Conservation (phyloP, 2,329 filamentous ascomycete genomes). For the Alternaria ventricosa region DNA sequence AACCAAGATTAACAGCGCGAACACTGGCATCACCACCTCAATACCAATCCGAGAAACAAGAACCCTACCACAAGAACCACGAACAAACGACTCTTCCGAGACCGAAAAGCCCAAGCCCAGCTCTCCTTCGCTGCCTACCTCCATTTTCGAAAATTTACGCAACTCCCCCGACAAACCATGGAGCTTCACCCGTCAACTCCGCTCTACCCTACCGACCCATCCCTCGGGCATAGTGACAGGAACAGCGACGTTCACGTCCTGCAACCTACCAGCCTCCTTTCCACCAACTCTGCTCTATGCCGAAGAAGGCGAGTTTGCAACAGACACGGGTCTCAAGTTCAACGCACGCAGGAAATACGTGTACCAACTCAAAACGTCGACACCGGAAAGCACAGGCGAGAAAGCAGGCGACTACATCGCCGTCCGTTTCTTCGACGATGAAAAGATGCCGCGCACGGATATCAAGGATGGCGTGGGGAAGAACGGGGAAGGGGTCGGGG, state of each 20-base stretch:
- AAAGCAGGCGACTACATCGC: slow-evolving; percentile 4
- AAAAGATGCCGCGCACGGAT: not conserved
- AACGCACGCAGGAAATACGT: slow-evolving; percentile 71
- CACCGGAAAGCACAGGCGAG: not conserved
- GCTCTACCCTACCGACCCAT: slow-evolving; percentile 63
- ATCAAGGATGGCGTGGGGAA: slow-evolving; percentile 12
- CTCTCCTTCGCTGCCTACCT: not conserved
- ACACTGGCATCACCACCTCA: not conserved
- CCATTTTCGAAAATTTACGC: slow-evolving; percentile 24
- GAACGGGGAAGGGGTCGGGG: slow-evolving; percentile 63
- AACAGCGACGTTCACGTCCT: slow-evolving; percentile 67
- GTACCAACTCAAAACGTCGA: slow-evolving; percentile 66
- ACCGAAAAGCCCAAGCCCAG: not conserved
- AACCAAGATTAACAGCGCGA: not conserved
- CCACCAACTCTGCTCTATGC: slow-evolving; percentile 69
- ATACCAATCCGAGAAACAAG: not conserved
- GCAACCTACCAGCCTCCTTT: slow-evolving; percentile 38
- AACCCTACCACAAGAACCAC: not conserved
- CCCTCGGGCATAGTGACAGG: slow-evolving; percentile 72
- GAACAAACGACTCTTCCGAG: not conserved
- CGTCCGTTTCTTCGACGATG: slow-evolving; percentile 28
- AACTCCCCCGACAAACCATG: slow-evolving; percentile 54
- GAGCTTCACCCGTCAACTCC: slow-evolving; percentile 66
- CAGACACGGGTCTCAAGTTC: slow-evolving; percentile 62
- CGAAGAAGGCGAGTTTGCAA: slow-evolving; percentile 70